These are phyloP conservation scores for Thalassiosira exigua DNA, from an alignment of 352 stramenopile species.

Conservation along the genomic window DNA sequence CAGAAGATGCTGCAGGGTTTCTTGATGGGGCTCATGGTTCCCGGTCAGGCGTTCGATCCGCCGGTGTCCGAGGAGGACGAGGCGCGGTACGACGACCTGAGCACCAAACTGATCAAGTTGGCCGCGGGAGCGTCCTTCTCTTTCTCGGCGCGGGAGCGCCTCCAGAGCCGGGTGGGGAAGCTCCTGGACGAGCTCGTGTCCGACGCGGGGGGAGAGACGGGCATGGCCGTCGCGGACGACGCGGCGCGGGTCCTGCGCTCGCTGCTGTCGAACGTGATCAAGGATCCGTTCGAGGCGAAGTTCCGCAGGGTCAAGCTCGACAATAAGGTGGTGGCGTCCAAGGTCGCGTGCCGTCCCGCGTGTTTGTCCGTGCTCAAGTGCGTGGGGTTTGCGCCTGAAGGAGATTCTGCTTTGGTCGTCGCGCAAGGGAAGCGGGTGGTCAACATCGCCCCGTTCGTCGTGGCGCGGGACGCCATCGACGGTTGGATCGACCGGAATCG, in stretches of 20 bases:
- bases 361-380: slow-evolving; percentile 71
- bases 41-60: slow-evolving; percentile 62
- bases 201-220: slow-evolving; percentile 49
- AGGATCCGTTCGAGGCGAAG: slow-evolving; percentile 74
- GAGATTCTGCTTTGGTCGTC: slow-evolving; percentile 57
- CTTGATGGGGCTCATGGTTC: slow-evolving; percentile 80
- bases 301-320: slow-evolving; percentile 79
- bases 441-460: slow-evolving; percentile 72
- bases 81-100: slow-evolving; percentile 71
- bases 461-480: slow-evolving; percentile 79
- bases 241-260: slow-evolving; percentile 68
- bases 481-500: slow-evolving; percentile 80
- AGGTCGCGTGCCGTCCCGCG: slow-evolving; percentile 58
- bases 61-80: slow-evolving; percentile 63
- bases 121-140: slow-evolving; percentile 73
- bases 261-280: slow-evolving; percentile 77
- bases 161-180: slow-evolving; percentile 63
- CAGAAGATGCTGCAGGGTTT: slow-evolving; percentile 79
- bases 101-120: slow-evolving; percentile 72
- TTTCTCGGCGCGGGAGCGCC: slow-evolving; percentile 74
- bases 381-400: slow-evolving; percentile 66
- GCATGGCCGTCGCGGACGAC: slow-evolving; percentile 73
- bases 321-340: slow-evolving; percentile 75
- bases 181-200: slow-evolving; percentile 73
- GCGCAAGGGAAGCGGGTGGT: slow-evolving; percentile 71